Evolutionary conservation across 1,139 yeast genomes (phyloP).

Genomic region (Hanseniaspora uvarum): DNA sequence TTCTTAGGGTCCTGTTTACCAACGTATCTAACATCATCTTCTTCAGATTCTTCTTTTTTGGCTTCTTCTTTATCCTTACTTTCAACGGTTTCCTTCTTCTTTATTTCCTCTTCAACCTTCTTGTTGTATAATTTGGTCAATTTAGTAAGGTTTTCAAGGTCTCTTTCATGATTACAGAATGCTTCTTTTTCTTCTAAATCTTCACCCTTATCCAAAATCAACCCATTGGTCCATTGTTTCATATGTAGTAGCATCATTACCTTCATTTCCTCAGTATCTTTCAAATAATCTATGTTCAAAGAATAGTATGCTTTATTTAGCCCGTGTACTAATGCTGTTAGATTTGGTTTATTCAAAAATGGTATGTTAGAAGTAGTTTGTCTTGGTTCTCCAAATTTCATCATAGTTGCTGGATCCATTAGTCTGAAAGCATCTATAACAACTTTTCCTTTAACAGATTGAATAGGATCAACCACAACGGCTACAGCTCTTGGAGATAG

Average conservation of each 20-base stretch:
- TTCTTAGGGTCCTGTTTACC: slow-evolving; percentile 99
- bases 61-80: slow-evolving; percentile 41
- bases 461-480: slow-evolving; percentile 95
- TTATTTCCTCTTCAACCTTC: slow-evolving; percentile 88
- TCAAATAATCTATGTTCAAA: slow-evolving; percentile 84
- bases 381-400: slow-evolving; percentile 97
- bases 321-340: slow-evolving; percentile 95
- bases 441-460: slow-evolving; percentile 96
- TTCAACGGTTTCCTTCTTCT: slow-evolving; percentile 67
- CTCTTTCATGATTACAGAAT: slow-evolving; percentile 31
- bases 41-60: slow-evolving; percentile 71
- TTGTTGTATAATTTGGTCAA: slow-evolving; percentile 84
- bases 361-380: slow-evolving; percentile 96
- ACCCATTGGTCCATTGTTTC: slow-evolving; percentile 91
- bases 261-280: slow-evolving; percentile 83
- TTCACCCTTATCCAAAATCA: slow-evolving; percentile 66
- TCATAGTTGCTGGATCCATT: slow-evolving; percentile 74
- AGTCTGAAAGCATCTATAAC: slow-evolving; percentile 97
- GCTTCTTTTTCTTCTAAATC: slow-evolving; percentile 48
- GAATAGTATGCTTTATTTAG: slow-evolving; percentile 95
- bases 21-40: slow-evolving; percentile 62
- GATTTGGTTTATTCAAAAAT: slow-evolving; percentile 90
- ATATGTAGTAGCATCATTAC: slow-evolving; percentile 92
- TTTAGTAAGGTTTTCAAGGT: slow-evolving; percentile 71
- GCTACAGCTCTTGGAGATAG: slow-evolving; percentile 92